Evolutionary conservation across 2,329 filamentous ascomycete species (phyloP).

Genomic region (Colletotrichum aenigma): DNA sequence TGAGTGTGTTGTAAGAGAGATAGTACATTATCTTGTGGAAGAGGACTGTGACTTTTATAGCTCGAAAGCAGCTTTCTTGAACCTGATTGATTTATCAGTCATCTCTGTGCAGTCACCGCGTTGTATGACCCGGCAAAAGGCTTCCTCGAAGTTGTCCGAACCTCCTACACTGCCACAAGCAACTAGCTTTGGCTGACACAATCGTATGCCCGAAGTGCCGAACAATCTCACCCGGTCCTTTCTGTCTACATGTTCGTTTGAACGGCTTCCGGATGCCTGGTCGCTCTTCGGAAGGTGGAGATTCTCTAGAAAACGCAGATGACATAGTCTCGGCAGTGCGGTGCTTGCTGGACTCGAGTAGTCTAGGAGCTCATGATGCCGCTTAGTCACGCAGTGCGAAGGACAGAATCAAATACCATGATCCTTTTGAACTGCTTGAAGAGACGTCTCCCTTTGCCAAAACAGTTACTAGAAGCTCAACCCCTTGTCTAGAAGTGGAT

Average conservation of each 20-base stretch:
- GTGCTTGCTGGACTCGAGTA: neutral
- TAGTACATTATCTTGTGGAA: neutral
- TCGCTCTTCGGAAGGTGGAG: neutral
- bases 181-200: rapidly evolving
- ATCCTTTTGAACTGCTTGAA: rapidly evolving
- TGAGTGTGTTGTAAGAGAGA: neutral
- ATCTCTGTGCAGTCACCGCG: rapidly evolving
- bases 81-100: rapidly evolving
- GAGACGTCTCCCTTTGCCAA: rapidly evolving
- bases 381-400: neutral
- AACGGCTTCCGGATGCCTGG: rapidly evolving
- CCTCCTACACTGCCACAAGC: rapidly evolving
- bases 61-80: neutral
- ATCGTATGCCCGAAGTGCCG: neutral
- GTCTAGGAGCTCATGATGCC: neutral
- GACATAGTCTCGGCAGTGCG: rapidly evolving
- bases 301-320: neutral
- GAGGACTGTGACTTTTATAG: neutral
- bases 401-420: rapidly evolving
- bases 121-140: rapidly evolving
- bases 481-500: neutral
- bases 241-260: rapidly evolving
- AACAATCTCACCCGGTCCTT: rapidly evolving
- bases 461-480: rapidly evolving
- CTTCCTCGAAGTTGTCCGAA: neutral